A percentile compares a stretch with the other conserved stretches of the same genome.
phyloP scores from a whole-genome alignment of 257 asterid genomes.

The Ajuga chamaepitys region DNA sequence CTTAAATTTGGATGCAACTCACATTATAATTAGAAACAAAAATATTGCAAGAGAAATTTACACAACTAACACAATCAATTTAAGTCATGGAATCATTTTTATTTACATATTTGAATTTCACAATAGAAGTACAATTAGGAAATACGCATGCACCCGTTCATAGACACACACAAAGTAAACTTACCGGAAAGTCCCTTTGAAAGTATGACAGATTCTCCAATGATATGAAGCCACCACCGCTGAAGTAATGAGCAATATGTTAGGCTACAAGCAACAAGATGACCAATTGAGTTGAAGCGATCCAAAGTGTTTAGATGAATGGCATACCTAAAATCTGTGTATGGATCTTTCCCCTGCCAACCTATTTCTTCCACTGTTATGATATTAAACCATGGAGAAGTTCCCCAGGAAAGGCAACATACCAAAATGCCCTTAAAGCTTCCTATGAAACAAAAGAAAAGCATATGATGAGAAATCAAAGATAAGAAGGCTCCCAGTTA shows the following conservation, averaged over 20 bases:
- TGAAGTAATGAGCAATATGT: slow-evolving; percentile 22
- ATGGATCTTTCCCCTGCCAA: slow-evolving; percentile 99
- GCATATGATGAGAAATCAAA: slow-evolving; percentile 11
- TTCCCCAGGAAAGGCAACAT: slow-evolving; percentile 84
- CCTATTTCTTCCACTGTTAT: slow-evolving; percentile 99
- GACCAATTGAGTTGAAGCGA: slow-evolving; percentile 9
- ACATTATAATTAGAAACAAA: not conserved
- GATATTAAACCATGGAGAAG: slow-evolving; percentile 78
- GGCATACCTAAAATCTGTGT: slow-evolving; percentile 82
- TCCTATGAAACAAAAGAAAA: slow-evolving; percentile 42
- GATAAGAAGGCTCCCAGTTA: not conserved
- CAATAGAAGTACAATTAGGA: not conserved
- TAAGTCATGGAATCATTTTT: not conserved
- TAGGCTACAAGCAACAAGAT: not conserved
- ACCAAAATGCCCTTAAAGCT: slow-evolving; percentile 78
- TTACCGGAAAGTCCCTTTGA: slow-evolving; percentile 79
- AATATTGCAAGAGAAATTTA: not conserved
- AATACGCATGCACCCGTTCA: not conserved
- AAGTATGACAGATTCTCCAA: slow-evolving; percentile 89
- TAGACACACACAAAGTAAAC: slow-evolving; percentile 9
- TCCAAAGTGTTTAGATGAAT: slow-evolving; percentile 3
- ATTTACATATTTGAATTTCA: not conserved
- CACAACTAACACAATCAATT: not conserved
- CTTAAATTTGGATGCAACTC: not conserved
- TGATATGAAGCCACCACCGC: slow-evolving; percentile 98